Evolutionary conservation across 73 alveolate species (phyloP).

Genomic region (Tetrahymena borealis): DNA sequence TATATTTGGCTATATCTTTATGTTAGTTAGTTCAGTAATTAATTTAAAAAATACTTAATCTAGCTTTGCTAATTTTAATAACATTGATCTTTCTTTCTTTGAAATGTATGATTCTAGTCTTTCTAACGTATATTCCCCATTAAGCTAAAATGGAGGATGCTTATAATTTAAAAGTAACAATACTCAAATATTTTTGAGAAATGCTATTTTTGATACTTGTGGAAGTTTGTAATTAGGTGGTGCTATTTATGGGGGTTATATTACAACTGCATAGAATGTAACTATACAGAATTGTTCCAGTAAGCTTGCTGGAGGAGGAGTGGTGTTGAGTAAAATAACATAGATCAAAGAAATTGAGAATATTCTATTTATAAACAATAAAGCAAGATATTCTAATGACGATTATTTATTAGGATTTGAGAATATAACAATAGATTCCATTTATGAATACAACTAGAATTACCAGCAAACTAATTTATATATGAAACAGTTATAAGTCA

Average conservation of each 20-base stretch:
- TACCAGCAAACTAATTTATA: background rate
- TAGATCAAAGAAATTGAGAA: background rate
- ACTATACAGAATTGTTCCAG: background rate
- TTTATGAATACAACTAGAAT: background rate
- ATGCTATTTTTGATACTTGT: background rate
- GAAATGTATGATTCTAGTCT: background rate
- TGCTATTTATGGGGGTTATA: background rate
- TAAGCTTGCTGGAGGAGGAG: background rate
- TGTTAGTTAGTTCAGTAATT: background rate
- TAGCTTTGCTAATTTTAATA: background rate
- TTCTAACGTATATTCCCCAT: background rate
- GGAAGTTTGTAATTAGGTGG: background rate
- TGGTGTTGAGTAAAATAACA: background rate
- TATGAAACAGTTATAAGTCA: background rate
- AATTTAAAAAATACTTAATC: background rate
- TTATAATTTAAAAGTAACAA: background rate
- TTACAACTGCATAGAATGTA: background rate
- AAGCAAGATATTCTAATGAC: background rate
- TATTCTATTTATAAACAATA: background rate
- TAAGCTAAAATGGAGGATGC: background rate
- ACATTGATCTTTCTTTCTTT: background rate
- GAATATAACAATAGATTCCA: background rate
- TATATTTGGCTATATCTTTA: background rate
- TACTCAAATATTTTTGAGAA: background rate
- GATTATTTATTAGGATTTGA: background rate